Conservation (phyloP, 306 rosid species). For the Inga laurina region DNA sequence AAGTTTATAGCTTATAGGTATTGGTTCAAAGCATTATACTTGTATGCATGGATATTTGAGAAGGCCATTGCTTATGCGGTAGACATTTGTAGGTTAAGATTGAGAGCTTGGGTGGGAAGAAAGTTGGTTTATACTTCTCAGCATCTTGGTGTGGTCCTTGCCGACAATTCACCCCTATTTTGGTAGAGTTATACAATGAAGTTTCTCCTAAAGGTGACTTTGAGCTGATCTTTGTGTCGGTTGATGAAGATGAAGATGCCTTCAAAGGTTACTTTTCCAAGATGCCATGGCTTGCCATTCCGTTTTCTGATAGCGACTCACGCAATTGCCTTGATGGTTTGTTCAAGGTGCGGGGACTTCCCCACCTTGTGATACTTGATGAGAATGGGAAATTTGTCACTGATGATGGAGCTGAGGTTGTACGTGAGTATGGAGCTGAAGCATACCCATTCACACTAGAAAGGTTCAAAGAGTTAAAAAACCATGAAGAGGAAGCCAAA, state of each 20-base stretch:
- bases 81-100: slow-evolving; percentile 53
- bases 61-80: slow-evolving; percentile 21
- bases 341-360: slow-evolving; percentile 63
- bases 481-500: slow-evolving; percentile 52
- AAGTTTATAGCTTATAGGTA: neutral
- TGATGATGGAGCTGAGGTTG: slow-evolving; percentile 40
- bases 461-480: slow-evolving; percentile 52
- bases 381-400: slow-evolving; percentile 55
- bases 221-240: slow-evolving; percentile 57
- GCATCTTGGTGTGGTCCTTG: slow-evolving; percentile 81
- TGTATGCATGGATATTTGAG: neutral
- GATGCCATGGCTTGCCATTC: slow-evolving; percentile 86
- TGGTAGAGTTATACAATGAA: slow-evolving; percentile 59
- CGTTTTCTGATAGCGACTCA: slow-evolving; percentile 60
- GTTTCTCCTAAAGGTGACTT: slow-evolving; percentile 54
- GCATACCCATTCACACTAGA: slow-evolving; percentile 60
- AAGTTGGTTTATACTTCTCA: slow-evolving; percentile 64
- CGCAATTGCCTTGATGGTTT: slow-evolving; percentile 45
- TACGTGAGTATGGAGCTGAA: slow-evolving; percentile 56
- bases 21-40: neutral
- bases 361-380: slow-evolving; percentile 57
- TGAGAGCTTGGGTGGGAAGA: slow-evolving; percentile 71
- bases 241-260: slow-evolving; percentile 59
- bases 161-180: slow-evolving; percentile 53
- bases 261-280: slow-evolving; percentile 64